Base-by-base conservation (phyloP, 805 yeast species). In the Pichia heedii region DNA sequence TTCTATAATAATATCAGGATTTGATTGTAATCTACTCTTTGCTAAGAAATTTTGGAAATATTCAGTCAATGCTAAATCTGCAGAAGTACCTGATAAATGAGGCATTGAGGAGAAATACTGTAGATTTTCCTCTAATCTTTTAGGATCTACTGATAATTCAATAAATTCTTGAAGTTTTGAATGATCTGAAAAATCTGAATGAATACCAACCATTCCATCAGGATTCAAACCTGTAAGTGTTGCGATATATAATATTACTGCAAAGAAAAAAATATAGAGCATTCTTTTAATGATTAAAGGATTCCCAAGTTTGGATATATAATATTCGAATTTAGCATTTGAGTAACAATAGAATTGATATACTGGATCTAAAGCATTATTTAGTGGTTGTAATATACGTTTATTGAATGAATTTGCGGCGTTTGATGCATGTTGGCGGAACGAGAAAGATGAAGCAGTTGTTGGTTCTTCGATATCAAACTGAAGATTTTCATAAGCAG, bases 21-120 rank as follows among this genome's bases (percentile, higher is more conserved):
- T 70, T 3, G 62, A 46, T 24, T 66, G 63, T 19, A 88, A 48
- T 2, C 84, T 84, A 49, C 79, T 76, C 41, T 76, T 71, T 20
- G 62, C 57, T 62, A 84, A 76, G 39, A 75, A 74, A 21, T 73
- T 73, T 47, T 76, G 69, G 15, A 89, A 67, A 56, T 81, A 87
- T 45, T 73, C 69, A 2, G 87, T 80, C 32, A 88, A 63, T 0
- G 90, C 73, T 46, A 77, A 61, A 59, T 87, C 96, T 18, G 95
- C 97, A 15, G 77, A 74, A 2, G 97, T 81, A 3, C 97, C 97
- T 0, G 96, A 78, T 50, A 82, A 62, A 58, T 88, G 97, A 3
- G 95, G 87, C 78, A 87, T 77, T 8, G 84, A 74, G 22, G 89
- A 78, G 21, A 87, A 57, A 53, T 84, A 85, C 51, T 84, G 83